These are phyloP conservation scores for Russula lepida DNA, from an alignment of 768 basidiomycete species.

Conservation along the genomic window DNA sequence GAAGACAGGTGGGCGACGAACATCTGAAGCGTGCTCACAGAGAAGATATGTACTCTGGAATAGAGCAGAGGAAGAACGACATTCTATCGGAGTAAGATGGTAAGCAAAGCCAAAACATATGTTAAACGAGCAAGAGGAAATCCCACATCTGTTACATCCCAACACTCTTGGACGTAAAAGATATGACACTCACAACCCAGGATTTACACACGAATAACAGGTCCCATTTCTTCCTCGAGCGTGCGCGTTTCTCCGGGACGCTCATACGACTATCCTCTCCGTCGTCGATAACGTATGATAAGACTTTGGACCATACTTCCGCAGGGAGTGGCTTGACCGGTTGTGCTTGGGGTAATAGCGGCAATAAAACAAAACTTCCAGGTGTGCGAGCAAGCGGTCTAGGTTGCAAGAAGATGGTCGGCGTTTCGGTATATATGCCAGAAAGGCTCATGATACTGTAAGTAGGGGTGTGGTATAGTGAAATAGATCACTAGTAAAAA, in stretches of 20 bases:
- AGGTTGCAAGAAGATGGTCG: slow-evolving; percentile 46
- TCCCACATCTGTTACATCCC: background rate
- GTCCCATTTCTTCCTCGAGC: slow-evolving; percentile 21
- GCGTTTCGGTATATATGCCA: slow-evolving; percentile 1
- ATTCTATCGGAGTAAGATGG: slow-evolving; percentile 36
- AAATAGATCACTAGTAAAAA: background rate
- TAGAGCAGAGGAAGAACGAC: slow-evolving; percentile 62
- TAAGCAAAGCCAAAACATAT: background rate
- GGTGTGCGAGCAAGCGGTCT: slow-evolving; percentile 55
- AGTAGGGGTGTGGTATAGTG: background rate
- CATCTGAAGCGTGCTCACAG: slow-evolving; percentile 39
- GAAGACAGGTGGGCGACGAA: slow-evolving; percentile 49
- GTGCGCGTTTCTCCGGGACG: slow-evolving; percentile 4
- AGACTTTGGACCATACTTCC: slow-evolving; percentile 64
- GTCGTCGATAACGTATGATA: slow-evolving; percentile 32
- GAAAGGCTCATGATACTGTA: slow-evolving; percentile 8
- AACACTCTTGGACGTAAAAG: background rate
- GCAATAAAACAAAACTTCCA: slow-evolving; percentile 56
- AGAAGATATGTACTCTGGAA: slow-evolving; percentile 39
- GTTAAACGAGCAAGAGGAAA: background rate
- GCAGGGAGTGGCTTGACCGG: slow-evolving; percentile 49
- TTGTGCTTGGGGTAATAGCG: slow-evolving; percentile 51
- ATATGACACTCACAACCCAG: slow-evolving; percentile 17
- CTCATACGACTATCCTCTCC: slow-evolving; percentile 11
- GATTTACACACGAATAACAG: slow-evolving; percentile 18